Conservation (phyloP, 345 rosid genomes). For the Populus pruinosa region DNA sequence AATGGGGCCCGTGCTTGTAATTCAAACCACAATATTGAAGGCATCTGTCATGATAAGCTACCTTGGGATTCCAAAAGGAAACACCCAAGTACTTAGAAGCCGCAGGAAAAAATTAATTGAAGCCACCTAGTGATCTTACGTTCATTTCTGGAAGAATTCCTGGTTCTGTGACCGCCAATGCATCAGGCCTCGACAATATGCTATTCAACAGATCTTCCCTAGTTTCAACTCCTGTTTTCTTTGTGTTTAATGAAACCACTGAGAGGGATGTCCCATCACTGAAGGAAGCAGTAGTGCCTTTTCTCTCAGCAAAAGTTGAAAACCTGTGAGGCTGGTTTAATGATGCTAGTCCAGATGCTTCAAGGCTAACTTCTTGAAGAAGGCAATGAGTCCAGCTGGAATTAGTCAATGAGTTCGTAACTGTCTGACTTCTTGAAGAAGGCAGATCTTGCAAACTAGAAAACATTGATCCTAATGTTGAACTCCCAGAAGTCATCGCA, state of each 20-base stretch:
- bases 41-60: conserved; percentile 11
- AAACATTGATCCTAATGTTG: conserved; percentile 58
- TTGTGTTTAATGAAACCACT: conserved; percentile 70
- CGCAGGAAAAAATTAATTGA: conserved; percentile 1
- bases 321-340: conserved; percentile 53
- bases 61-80: not conserved
- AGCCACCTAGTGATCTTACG: conserved; percentile 41
- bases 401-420: conserved; percentile 38
- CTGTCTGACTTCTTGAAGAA: conserved; percentile 48
- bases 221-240: conserved; percentile 90
- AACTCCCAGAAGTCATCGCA: conserved; percentile 48
- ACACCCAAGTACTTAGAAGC: not conserved
- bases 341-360: conserved; percentile 49
- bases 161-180: conserved; percentile 43
- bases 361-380: conserved; percentile 49
- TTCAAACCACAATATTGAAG: not conserved
- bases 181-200: conserved; percentile 59
- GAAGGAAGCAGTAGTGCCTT: conserved; percentile 74
- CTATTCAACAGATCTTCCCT: conserved; percentile 63
- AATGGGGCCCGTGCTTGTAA: not conserved
- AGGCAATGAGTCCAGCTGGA: conserved; percentile 43
- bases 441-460: conserved; percentile 66
- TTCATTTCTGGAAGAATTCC: conserved; percentile 51
- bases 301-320: conserved; percentile 83
- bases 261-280: conserved; percentile 57